Evolutionary conservation across 306 rosid species (phyloP), one percentile per base, ranked within the genome.

Genomic region (Vicia sativa): DNA sequence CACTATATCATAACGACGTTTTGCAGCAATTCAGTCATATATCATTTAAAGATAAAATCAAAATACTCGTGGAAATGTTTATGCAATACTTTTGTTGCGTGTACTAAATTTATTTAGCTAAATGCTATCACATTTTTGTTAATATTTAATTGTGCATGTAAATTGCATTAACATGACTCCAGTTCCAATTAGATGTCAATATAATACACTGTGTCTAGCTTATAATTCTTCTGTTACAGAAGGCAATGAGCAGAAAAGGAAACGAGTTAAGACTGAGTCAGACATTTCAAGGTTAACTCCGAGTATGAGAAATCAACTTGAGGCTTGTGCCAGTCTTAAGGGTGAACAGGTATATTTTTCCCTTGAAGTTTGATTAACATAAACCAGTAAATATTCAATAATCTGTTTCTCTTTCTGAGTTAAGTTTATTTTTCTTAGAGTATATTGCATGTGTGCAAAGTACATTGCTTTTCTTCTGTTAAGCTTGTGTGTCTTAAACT

Each of bases 201-300:
- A 69, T 62, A 19, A 54, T 53, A 15, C 52, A 41, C 31, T 48
- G 37, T 72, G 34, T 70, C 67, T 38, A 21, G 74, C 84, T 81
- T 55, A 83, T 77, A 21, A 39, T 77, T 54, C 70, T 35, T 76
- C 37, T 55, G 74, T 79, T 75, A 66, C 91, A 95, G 99, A 95
- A 88, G 97, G 91, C 63, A 88, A 62, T 67, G 96, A 91, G 65
- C 96, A 85, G 84, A 95, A 87, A 84, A 79, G 81, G 81, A 95
- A 87, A 75, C 88, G 91, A 60, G 82, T 88, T 78, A 95, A 90
- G 86, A 65, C 74, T 12, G 99, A 95, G 39, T 79, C 97, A 57
- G 97, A 95, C 63, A 82, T 85, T 72, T 52, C 96, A 61, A 89
- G 99, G 82, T 65, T 79, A 35, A 72, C 87, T 55, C 62, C 96